Percentiles rank a stretch among this genome's conserved stretches.
phyloP scores from a whole-genome alignment of 2,329 filamentous ascomycete species.

The Cyphellophora europaea region DNA sequence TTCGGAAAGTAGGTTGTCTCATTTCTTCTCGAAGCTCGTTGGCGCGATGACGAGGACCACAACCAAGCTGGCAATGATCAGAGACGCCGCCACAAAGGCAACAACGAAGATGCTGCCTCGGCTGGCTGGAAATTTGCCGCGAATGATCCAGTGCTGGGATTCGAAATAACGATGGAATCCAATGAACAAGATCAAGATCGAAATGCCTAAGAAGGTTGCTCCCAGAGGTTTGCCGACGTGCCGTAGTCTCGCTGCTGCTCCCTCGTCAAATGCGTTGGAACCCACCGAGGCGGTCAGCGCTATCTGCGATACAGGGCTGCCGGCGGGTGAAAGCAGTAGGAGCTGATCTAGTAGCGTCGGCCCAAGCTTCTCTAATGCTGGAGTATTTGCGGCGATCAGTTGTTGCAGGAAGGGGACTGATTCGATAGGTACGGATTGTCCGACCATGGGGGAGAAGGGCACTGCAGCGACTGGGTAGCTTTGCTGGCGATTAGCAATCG shows the following conservation, averaged over 20 bases:
- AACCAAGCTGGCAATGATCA: conserved; percentile 51
- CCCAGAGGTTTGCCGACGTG: conserved; percentile 53
- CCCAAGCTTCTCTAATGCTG: conserved; percentile 6
- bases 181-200: conserved; percentile 50
- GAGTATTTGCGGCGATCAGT: conserved; percentile 2
- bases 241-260: conserved; percentile 28
- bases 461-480: conserved; percentile 1
- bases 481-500: conserved; percentile 18
- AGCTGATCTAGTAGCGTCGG: conserved; percentile 18
- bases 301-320: conserved; percentile 16
- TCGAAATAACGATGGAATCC: conserved; percentile 60
- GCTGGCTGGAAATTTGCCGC: conserved; percentile 57
- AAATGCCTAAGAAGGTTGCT: conserved; percentile 54
- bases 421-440: conserved; percentile 15
- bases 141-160: conserved; percentile 57
- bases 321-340: conserved; percentile 15
- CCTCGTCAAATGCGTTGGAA: conserved; percentile 15
- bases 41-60: conserved; percentile 50
- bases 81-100: conserved; percentile 41
- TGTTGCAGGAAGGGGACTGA: conserved; percentile 19
- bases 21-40: conserved; percentile 29
- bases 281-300: conserved; percentile 9
- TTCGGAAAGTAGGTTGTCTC: conserved; percentile 2
- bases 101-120: conserved; percentile 54
- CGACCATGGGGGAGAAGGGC: conserved; percentile 16